Evolutionary conservation across 1,284 basidiomycete species (phyloP).

Genomic region (Ustilago trichophora): DNA sequence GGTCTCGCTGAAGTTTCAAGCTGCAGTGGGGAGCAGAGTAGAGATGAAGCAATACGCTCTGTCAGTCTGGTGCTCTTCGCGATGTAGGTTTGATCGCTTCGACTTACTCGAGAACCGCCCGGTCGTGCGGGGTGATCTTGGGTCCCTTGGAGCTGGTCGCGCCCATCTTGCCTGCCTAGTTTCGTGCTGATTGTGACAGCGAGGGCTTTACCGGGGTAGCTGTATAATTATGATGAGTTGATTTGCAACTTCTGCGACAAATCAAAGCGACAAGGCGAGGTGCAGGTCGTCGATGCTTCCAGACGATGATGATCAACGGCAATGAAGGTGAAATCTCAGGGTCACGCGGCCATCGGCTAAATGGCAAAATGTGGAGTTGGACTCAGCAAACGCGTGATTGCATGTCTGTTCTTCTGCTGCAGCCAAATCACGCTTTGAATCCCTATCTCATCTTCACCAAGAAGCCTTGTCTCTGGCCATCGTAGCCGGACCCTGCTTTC

Average conservation of each 20-base stretch:
- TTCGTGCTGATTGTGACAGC: too few relatives aligned
- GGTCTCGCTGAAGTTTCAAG: conserved; percentile 94
- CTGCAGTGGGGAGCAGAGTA: conserved; percentile 67
- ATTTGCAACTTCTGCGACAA: too few relatives aligned
- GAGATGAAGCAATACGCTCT: too few relatives aligned
- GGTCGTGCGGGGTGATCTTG: conserved; percentile 91
- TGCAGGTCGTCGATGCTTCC: neutral
- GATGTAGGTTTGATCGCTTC: too few relatives aligned
- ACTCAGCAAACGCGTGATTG: neutral
- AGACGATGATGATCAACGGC: conserved; percentile 10
- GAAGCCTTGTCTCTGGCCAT: too few relatives aligned
- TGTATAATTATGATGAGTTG: too few relatives aligned
- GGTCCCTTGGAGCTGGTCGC: conserved; percentile 46
- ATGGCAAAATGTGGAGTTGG: conserved; percentile 1
- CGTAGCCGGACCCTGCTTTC: too few relatives aligned
- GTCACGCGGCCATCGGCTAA: conserved; percentile 7
- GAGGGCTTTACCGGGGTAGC: too few relatives aligned
- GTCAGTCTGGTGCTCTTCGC: too few relatives aligned
- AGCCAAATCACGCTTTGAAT: neutral
- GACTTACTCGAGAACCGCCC: conserved; percentile 88
- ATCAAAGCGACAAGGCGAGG: too few relatives aligned
- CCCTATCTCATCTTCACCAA: too few relatives aligned
- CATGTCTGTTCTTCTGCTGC: neutral
- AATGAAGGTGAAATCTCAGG: neutral
- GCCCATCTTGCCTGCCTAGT: conserved; percentile 43